Conservation (phyloP, 2,329 filamentous ascomycete genomes). For the Bipolaris victoriae region DNA sequence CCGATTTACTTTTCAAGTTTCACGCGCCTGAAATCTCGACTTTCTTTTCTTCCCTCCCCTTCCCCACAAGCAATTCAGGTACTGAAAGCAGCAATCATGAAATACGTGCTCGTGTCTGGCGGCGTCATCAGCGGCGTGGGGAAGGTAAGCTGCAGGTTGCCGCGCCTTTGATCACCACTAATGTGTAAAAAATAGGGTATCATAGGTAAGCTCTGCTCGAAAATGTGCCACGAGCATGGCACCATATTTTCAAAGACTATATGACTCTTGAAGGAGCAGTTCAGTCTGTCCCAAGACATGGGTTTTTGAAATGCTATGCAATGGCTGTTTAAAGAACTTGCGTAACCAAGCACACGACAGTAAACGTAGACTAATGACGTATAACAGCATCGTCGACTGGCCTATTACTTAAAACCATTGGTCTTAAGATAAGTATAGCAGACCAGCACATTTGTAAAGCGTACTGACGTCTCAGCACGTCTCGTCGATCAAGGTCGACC, state of each 20-base stretch:
- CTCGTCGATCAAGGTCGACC: conserved; percentile 72
- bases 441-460: conserved; percentile 18
- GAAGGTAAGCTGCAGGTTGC: conserved; percentile 53
- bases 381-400: conserved; percentile 71
- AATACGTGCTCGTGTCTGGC: conserved; percentile 81
- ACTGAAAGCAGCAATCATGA: conserved; percentile 64
- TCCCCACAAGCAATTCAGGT: conserved; percentile 50
- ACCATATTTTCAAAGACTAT: background rate
- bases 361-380: conserved; percentile 29
- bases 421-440: conserved; percentile 70
- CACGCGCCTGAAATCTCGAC: conserved; percentile 27
- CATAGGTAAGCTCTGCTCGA: conserved; percentile 60
- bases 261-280: background rate
- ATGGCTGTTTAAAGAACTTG: background rate
- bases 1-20: conserved; percentile 37
- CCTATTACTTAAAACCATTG: conserved; percentile 78
- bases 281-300: background rate
- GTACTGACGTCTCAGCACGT: conserved; percentile 57
- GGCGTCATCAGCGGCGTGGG: conserved; percentile 57
- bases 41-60: conserved; percentile 50
- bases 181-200: conserved; percentile 59
- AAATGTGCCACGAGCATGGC: background rate
- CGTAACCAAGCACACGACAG: background rate
- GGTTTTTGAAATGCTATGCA: background rate
- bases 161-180: conserved; percentile 29